Evolutionary conservation across 176 grass and related monocot species (phyloP), one percentile per base, ranked within the genome.

Genomic region (Thinopyrum elongatum): DNA sequence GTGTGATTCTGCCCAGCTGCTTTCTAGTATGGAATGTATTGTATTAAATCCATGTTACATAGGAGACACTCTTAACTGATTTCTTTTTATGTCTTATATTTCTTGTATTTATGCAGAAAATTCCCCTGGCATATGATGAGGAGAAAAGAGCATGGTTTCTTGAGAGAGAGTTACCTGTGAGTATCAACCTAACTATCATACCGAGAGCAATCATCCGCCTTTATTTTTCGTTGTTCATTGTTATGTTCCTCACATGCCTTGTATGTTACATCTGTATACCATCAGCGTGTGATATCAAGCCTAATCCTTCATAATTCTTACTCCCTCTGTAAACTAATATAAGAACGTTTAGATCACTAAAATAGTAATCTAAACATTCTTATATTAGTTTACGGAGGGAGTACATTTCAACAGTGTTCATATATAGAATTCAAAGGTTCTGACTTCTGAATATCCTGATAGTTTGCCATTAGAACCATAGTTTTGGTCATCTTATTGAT

Each of bases 131-230:
- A 71, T 94, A 86, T 69, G 57, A 97, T 77, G 44, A 86, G 26
- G 90, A 91, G 68, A 86, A 88, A 88, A 75, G 89, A 63, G 62
- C 78, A 84, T 97, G 95, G 95, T 86, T 87, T 94, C 86, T 94
- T 60, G 88, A 91, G 87, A 97, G 75, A 74, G 89, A 94, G 47
- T 83, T 99, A 78, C 84, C 94, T 85, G 97, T 99, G 83, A 96
- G 94, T 95, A 72, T 23, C 44, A 0, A 76, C 38, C 13, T 62
- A 22, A 33, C 21, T 61, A 27, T 21, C 70, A 64, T 21, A 69
- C 29, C 19, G 62, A 47, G 30, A 69, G 31, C 19, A 46, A 8
- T 70, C 29, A 0, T n/a, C 58, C 55, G 73, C 26, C 29, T 46
- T 73, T 3, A 44, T 2, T 49, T 51, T 51, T 53, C 5, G 15